A percentile compares a stretch with the other conserved stretches of the same genome.
phyloP scores from a whole-genome alignment of 805 yeast species.

The Candida chilensis region DNA sequence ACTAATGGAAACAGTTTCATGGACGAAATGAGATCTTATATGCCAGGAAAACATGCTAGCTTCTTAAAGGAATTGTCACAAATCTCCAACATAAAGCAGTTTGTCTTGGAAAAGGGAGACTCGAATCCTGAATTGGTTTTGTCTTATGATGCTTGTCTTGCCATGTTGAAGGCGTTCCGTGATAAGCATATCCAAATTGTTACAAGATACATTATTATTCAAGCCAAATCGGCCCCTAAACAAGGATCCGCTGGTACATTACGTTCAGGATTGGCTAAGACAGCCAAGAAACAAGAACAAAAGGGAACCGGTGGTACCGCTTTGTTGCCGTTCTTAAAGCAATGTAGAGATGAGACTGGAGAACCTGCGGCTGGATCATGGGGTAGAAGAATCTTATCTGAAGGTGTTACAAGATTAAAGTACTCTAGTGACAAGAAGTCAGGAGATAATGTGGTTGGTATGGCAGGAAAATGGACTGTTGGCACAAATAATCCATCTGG shows the following conservation, averaged over 20 bases:
- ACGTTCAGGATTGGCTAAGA: constrained; percentile 58
- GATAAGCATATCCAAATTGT: constrained; percentile 93
- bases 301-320: constrained; percentile 95
- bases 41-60: constrained; percentile 82
- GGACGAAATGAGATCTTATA: constrained; percentile 76
- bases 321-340: constrained; percentile 83
- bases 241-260: constrained; percentile 50
- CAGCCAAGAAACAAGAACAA: constrained; percentile 38
- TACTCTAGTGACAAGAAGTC: constrained; percentile 6
- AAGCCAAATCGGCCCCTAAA: constrained; percentile 49
- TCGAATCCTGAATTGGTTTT: constrained; percentile 47
- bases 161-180: constrained; percentile 80
- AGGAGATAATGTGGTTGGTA: constrained; percentile 8
- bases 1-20: constrained; percentile 41
- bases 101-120: constrained; percentile 31
- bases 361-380: constrained; percentile 88
- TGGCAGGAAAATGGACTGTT: constrained; percentile 18
- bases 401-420: constrained; percentile 36
- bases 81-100: constrained; percentile 54
- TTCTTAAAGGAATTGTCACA: constrained; percentile 56
- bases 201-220: constrained; percentile 76
- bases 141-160: constrained; percentile 82
- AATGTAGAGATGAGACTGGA: constrained; percentile 94
- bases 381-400: constrained; percentile 69
- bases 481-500: constrained; percentile 13